Percentiles rank a stretch among this genome's conserved stretches.
These are phyloP conservation scores for Jackrogersella multiformis DNA, from an alignment of 495 filamentous ascomycete genomes.

Conservation along the genomic window DNA sequence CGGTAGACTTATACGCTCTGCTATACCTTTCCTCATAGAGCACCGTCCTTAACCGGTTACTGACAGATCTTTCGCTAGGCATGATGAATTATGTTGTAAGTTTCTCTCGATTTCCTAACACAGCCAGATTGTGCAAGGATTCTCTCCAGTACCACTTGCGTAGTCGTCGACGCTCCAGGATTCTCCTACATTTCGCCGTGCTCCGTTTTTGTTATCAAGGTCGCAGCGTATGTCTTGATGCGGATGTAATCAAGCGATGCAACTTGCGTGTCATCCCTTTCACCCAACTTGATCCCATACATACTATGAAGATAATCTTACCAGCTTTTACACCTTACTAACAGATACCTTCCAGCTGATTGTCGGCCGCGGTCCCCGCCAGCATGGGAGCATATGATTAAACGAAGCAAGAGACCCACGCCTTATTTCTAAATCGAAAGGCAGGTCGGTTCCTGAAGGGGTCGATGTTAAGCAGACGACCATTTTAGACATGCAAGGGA, in stretches of 20 bases:
- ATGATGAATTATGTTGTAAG: slow-evolving; percentile 48
- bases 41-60: slow-evolving; percentile 1
- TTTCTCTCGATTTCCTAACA: slow-evolving; percentile 8
- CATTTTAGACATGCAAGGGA: neutral
- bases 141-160: no score
- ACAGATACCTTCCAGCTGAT: slow-evolving; percentile 32
- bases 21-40: slow-evolving; percentile 28
- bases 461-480: neutral
- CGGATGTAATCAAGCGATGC: neutral
- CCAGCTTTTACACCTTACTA: slow-evolving; percentile 11
- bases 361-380: slow-evolving; percentile 43
- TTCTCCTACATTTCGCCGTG: neutral
- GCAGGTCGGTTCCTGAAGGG: neutral
- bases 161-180: slow-evolving; percentile 21
- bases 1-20: slow-evolving; percentile 10
- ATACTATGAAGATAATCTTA: neutral
- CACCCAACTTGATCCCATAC: neutral
- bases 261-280: neutral
- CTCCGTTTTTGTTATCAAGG: neutral
- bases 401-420: slow-evolving; percentile 38
- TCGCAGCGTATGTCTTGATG: neutral
- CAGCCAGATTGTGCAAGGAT: slow-evolving; percentile 31
- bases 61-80: slow-evolving; percentile 30
- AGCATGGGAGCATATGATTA: slow-evolving; percentile 47
- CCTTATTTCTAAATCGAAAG: slow-evolving; percentile 34